phyloP scores from a whole-genome alignment of 1,139 yeast genomes.

The Eremothecium sinecaudum region DNA sequence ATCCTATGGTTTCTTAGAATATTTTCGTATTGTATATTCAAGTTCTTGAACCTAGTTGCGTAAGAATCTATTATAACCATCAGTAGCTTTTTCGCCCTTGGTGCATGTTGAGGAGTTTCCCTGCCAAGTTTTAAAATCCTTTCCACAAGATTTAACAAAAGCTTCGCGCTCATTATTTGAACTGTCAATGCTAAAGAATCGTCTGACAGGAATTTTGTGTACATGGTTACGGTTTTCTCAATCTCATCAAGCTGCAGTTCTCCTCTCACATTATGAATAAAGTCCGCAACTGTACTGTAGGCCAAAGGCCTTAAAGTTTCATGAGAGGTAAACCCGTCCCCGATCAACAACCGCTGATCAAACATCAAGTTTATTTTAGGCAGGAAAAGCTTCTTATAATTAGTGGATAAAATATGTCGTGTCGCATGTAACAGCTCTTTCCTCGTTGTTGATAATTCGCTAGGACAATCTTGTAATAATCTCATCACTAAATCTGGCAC shows the following conservation, averaged over 20 bases:
- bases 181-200: conserved; percentile 78
- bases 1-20: conserved; percentile 56
- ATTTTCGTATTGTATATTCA: conserved; percentile 62
- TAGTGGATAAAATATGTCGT: conserved; percentile 85
- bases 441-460: conserved; percentile 87
- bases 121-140: conserved; percentile 76
- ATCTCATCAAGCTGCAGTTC: conserved; percentile 78
- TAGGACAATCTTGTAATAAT: conserved; percentile 88
- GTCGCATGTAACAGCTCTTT: conserved; percentile 92
- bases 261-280: conserved; percentile 83
- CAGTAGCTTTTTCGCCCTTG: conserved; percentile 59
- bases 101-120: conserved; percentile 53
- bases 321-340: conserved; percentile 84
- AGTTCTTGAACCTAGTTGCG: conserved; percentile 68
- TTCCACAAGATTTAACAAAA: conserved; percentile 79
- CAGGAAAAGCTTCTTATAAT: conserved; percentile 69
- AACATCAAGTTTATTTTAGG: conserved; percentile 79
- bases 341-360: conserved; percentile 80
- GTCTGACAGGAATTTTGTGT: conserved; percentile 74
- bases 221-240: conserved; percentile 78
- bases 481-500: conserved; percentile 86
- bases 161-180: conserved; percentile 94
- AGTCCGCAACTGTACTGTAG: conserved; percentile 91
- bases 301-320: conserved; percentile 86
- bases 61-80: conserved; percentile 81